phyloP scores from a whole-genome alignment of 73 alveolate genomes.

The Tetrahymena thermophila region DNA sequence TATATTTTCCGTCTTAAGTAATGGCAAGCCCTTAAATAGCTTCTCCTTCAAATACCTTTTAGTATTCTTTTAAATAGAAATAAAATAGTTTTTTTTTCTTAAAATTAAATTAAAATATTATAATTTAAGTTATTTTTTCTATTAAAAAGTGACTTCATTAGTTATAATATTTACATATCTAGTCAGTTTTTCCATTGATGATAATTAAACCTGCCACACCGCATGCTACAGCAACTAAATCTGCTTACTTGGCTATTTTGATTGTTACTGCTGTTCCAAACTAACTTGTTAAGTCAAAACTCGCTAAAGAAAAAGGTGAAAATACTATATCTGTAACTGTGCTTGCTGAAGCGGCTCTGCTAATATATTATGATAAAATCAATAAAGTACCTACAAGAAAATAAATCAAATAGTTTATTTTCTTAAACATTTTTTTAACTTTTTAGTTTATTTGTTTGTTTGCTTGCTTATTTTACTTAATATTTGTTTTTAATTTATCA shows the following conservation, averaged over 20 bases:
- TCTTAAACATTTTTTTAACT: background rate
- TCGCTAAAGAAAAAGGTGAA: background rate
- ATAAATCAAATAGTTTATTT: background rate
- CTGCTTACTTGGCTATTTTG: background rate
- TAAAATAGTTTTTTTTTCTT: background rate
- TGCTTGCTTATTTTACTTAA: background rate
- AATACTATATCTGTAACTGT: background rate
- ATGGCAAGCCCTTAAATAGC: background rate
- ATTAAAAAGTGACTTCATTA: background rate
- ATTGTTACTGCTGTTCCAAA: background rate
- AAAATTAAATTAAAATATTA: too few species aligned
- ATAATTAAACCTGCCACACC: background rate
- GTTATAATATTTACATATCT: background rate
- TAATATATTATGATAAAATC: background rate
- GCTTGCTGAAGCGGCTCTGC: background rate
- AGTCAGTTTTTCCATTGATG: background rate
- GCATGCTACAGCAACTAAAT: background rate
- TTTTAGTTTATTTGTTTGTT: too few species aligned
- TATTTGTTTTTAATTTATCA: too few species aligned
- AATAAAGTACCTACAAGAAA: background rate
- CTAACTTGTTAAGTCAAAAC: background rate
- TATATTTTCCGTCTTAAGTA: background rate
- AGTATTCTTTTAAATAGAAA: background rate
- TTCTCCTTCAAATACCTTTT: background rate
- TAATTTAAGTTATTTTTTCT: background rate